Base-by-base conservation (phyloP, 148 eudicot species). In the Oxyria digyna region DNA sequence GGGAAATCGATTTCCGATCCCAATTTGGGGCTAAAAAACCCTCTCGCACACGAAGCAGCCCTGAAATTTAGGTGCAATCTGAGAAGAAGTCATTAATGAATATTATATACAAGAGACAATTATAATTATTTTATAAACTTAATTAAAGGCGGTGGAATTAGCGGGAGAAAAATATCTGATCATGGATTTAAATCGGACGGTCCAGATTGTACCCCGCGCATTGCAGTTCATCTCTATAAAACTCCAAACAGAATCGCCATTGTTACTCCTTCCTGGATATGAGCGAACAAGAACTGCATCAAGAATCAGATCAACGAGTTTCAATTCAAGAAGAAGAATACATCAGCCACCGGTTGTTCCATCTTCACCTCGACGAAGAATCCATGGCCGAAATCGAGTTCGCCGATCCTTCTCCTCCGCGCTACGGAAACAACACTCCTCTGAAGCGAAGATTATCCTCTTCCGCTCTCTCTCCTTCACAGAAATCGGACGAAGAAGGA, bases 41-140 rank as follows among this genome's bases (percentile, higher is more conserved):
- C 65, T 59, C 65, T 26, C 65, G 65, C 38, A 18, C 65, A 57
- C 6, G 33, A 59, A 26, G 20, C 65, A 5, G 4, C 14, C 37
- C 65, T 59, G 35, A 59, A 59, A 29, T 59, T 59, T 59, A 59
- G 65, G 65, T 59, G 29, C 26, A 26, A 13, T 26, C 18, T 59
- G 27, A n/a, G 29, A 23, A 21, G 62, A 15, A 8, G 62, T 52
- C 52, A 46, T 46, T 46, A 17, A 46, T n/a, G 1, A 46, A 46
- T 18, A 46, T 6, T 17, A 38, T 38, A 3, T 38, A 38, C 9
- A 38, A 7, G 4, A 38, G 8, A 7, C 6, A 4, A 46, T 46
- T 46, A 46, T n/a, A 4, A 46, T 9, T 0, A 4, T 46, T 46
- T 46, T 46, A 0, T n/a, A n/a, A n/a, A n/a, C n/a, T n/a, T n/a